Conservation (phyloP, 2,329 filamentous ascomycete genomes). For the Colletotrichum costaricense region DNA sequence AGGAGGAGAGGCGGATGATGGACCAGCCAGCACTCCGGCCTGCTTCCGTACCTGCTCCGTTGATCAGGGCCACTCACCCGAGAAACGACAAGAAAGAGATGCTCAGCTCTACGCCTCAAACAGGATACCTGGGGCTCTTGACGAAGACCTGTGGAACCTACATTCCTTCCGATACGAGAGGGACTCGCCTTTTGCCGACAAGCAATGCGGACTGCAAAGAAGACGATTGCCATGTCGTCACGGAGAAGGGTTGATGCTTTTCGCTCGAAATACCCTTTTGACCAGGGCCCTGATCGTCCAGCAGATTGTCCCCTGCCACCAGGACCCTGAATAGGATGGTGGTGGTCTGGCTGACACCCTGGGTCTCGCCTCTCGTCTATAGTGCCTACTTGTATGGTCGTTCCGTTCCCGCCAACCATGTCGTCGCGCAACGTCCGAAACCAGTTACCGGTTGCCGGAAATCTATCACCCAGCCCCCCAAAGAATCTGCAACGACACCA, state of each 20-base stretch:
- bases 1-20: background rate
- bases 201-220: background rate
- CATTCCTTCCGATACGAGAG: background rate
- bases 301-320: conserved; percentile 13
- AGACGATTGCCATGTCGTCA: background rate
- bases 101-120: background rate
- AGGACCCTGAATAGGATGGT: conserved; percentile 26
- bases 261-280: conserved; percentile 5
- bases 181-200: background rate
- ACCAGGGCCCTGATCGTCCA: conserved; percentile 27
- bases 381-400: background rate
- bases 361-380: background rate
- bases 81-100: background rate
- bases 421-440: background rate
- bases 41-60: background rate
- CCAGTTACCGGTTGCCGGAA: background rate
- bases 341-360: background rate
- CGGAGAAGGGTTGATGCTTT: background rate
- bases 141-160: background rate
- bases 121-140: background rate
- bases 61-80: background rate
- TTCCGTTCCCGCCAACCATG: conserved; percentile 4
- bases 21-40: conserved; percentile 19
- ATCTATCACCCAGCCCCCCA: background rate
- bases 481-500: background rate